These are phyloP conservation scores for Phytophthora rubi DNA, from an alignment of 352 stramenopile genomes.

Conservation along the genomic window DNA sequence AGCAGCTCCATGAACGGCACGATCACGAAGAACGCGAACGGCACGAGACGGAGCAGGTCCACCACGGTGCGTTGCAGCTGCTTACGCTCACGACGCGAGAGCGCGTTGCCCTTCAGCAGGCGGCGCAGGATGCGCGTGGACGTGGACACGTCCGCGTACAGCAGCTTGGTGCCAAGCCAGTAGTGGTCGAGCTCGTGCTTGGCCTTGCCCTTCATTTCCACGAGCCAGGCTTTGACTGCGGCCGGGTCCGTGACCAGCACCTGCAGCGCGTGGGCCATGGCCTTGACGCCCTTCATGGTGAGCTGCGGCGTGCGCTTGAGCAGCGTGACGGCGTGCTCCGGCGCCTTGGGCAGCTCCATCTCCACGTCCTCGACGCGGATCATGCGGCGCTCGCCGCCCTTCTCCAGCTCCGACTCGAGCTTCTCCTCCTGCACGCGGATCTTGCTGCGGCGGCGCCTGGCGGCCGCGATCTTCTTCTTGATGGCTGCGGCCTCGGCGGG, in stretches of 20 bases:
- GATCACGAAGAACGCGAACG: conserved; percentile 97
- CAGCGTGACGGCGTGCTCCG: conserved; percentile 66
- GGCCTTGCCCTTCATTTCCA: conserved; percentile 77
- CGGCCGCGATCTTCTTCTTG: conserved; percentile 84
- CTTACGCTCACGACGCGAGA: conserved; percentile 96
- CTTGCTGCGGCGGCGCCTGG: conserved; percentile 73
- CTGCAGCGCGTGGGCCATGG: conserved; percentile 61
- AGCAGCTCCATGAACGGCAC: conserved; percentile 99
- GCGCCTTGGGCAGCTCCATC: conserved; percentile 78
- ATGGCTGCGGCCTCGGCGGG: conserved; percentile 55
- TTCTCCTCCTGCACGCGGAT: conserved; percentile 84
- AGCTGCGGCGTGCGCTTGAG: conserved; percentile 78
- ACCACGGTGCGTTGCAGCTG: conserved; percentile 96
- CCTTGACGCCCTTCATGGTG: conserved; percentile 57
- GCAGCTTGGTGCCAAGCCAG: conserved; percentile 96
- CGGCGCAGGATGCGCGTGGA: conserved; percentile 92
- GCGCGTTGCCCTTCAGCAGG: conserved; percentile 89
- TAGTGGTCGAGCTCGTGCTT: conserved; percentile 96
- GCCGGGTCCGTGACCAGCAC: conserved; percentile 71
- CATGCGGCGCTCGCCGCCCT: conserved; percentile 76
- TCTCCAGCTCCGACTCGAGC: conserved; percentile 79
- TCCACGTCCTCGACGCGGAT: conserved; percentile 84
- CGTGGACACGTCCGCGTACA: conserved; percentile 96
- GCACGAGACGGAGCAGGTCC: conserved; percentile 97
- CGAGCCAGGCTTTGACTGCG: conserved; percentile 65